Evolutionary conservation across 192 early-diverging fungal species (phyloP).

Genomic region (Backusella mclennaniae): DNA sequence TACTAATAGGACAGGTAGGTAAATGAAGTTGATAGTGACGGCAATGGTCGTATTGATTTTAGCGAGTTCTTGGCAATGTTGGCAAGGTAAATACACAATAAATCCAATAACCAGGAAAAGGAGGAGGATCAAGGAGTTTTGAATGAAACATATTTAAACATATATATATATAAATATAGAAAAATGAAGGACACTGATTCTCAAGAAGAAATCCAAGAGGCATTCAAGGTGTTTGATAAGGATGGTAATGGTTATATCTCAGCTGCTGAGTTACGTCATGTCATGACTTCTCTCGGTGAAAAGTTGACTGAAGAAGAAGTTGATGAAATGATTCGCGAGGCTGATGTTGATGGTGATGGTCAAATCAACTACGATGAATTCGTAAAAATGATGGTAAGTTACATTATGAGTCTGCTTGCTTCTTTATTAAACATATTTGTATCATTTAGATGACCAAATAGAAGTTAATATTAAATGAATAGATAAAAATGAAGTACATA

Average conservation of each 20-base stretch:
- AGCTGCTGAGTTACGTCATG: conserved; percentile 82
- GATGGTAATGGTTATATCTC: conserved; percentile 88
- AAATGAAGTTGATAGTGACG: conserved; percentile 92
- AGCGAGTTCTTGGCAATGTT: conserved; percentile 94
- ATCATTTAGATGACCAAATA: conserved; percentile 10
- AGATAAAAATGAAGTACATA: not conserved
- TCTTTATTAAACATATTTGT: not conserved
- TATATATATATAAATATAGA: conserved; percentile 21
- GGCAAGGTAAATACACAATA: conserved; percentile 52
- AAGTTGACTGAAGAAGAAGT: conserved; percentile 50
- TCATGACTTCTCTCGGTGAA: conserved; percentile 81
- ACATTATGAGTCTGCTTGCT: not conserved
- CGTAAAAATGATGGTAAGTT: conserved; percentile 71
- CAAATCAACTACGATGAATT: conserved; percentile 93
- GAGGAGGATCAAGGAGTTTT: not conserved
- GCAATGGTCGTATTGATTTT: conserved; percentile 94
- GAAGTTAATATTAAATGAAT: not conserved
- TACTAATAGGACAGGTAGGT: conserved; percentile 37
- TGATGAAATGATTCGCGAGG: conserved; percentile 67
- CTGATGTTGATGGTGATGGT: conserved; percentile 86
- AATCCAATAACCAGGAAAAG: not conserved
- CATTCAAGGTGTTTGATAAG: conserved; percentile 96
- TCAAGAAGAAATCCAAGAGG: conserved; percentile 89
- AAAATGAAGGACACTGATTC: conserved; percentile 82
- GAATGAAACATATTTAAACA: not conserved